Evolutionary conservation across 129 eudicot genomes (phyloP).

Genomic region (Artemisia annua): DNA sequence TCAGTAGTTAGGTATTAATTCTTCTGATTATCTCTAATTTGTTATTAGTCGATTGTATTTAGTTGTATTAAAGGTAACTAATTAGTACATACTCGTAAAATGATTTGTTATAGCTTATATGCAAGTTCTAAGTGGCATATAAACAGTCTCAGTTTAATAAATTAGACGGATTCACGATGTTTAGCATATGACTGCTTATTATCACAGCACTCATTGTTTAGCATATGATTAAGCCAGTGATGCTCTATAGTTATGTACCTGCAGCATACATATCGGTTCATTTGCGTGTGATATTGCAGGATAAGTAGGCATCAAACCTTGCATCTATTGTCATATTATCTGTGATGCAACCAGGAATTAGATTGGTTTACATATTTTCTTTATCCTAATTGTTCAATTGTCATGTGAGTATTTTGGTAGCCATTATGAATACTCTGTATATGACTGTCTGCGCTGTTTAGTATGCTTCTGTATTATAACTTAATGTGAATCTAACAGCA

Average conservation of each 20-base stretch:
- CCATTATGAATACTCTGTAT: not conserved
- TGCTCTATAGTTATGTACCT: not conserved
- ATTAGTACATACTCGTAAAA: constrained; percentile 6
- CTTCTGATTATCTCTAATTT: not conserved
- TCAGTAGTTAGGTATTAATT: no score
- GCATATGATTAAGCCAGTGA: not conserved
- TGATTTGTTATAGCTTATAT: not conserved
- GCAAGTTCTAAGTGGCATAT: constrained; percentile 1
- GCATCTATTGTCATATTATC: not conserved
- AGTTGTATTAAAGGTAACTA: not conserved
- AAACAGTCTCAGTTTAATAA: constrained; percentile 1
- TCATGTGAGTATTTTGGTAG: constrained; percentile 13
- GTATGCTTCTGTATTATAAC: constrained; percentile 1
- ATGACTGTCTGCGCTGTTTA: constrained; percentile 19
- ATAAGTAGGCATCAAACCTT: no score
- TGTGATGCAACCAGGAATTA: constrained; percentile 1
- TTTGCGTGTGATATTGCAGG: no score
- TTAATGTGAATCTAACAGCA: constrained; percentile 14
- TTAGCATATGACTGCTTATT: not conserved
- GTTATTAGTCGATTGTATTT: constrained; percentile 17
- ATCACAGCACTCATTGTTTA: not conserved
- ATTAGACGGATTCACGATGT: constrained; percentile 1
- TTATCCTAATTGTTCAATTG: not conserved
- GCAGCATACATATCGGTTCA: not conserved
- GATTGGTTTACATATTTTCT: constrained; percentile 2